Evolutionary conservation across 768 basidiomycete genomes (phyloP).

Genomic region (Suillus bovinus): DNA sequence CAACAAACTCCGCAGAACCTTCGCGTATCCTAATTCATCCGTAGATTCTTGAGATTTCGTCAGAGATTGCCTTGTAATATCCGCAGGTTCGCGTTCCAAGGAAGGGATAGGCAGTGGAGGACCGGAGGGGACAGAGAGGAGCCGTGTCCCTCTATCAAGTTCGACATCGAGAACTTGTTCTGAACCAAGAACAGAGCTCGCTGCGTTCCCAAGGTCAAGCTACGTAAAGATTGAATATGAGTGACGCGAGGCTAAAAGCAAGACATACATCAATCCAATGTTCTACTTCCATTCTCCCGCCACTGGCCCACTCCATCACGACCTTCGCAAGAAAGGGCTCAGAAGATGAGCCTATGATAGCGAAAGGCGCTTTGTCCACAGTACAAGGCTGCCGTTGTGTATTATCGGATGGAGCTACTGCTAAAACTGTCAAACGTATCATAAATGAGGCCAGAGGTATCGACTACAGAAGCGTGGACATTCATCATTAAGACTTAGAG

Average conservation of each 20-base stretch:
- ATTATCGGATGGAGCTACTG: slow-evolving; percentile 24
- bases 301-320: slow-evolving; percentile 41
- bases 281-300: slow-evolving; percentile 46
- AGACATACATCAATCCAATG: slow-evolving; percentile 53
- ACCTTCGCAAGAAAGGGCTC: slow-evolving; percentile 47
- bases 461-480: slow-evolving; percentile 17
- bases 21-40: slow-evolving; percentile 27
- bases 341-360: slow-evolving; percentile 41
- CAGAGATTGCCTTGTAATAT: slow-evolving; percentile 7
- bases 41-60: not conserved
- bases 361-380: slow-evolving; percentile 40
- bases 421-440: slow-evolving; percentile 38
- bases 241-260: not conserved
- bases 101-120: slow-evolving; percentile 25
- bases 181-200: slow-evolving; percentile 41
- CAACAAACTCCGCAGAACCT: slow-evolving; percentile 36
- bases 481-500: not conserved
- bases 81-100: slow-evolving; percentile 24
- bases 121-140: slow-evolving; percentile 33
- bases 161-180: slow-evolving; percentile 54
- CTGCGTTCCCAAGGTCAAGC: slow-evolving; percentile 44
- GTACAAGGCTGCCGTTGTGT: slow-evolving; percentile 30
- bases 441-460: slow-evolving; percentile 34
- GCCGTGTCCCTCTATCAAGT: slow-evolving; percentile 42
- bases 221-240: slow-evolving; percentile 19